Conservation (phyloP, 768 basidiomycete species). For the Hortiboletus campestris region DNA sequence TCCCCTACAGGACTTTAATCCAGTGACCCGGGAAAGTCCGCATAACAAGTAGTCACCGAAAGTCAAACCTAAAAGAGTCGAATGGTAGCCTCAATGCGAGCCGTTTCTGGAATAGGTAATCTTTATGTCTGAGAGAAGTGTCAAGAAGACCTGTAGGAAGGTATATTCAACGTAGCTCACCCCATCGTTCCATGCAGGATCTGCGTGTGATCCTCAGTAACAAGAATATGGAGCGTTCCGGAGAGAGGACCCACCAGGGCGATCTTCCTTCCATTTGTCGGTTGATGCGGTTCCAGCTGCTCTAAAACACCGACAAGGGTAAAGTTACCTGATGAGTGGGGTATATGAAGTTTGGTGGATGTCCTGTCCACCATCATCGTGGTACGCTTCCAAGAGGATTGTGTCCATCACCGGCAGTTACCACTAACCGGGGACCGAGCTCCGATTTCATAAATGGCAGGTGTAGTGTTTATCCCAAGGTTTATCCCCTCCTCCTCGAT, state of each 20-base stretch:
- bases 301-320: conserved; percentile 60
- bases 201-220: conserved; percentile 38
- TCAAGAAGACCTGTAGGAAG: not conserved
- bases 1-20: conserved; percentile 45
- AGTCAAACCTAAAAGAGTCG: conserved; percentile 87
- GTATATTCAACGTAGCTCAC: conserved; percentile 38
- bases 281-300: conserved; percentile 48
- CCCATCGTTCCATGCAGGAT: conserved; percentile 80
- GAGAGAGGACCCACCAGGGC: conserved; percentile 52
- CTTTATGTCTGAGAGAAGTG: conserved; percentile 61
- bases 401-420: not conserved
- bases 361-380: conserved; percentile 22
- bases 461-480: conserved; percentile 21
- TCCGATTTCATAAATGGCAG: conserved; percentile 25
- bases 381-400: conserved; percentile 7
- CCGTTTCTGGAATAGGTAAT: conserved; percentile 78
- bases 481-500: not conserved
- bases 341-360: conserved; percentile 53
- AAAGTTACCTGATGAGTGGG: conserved; percentile 46
- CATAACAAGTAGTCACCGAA: conserved; percentile 51
- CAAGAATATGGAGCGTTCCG: conserved; percentile 1
- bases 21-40: not conserved
- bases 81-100: conserved; percentile 63
- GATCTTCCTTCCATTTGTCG: conserved; percentile 58
- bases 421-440: not conserved